These are phyloP conservation scores for Rhododendron molle DNA, from an alignment of 148 eudicot genomes.

Conservation along the genomic window DNA sequence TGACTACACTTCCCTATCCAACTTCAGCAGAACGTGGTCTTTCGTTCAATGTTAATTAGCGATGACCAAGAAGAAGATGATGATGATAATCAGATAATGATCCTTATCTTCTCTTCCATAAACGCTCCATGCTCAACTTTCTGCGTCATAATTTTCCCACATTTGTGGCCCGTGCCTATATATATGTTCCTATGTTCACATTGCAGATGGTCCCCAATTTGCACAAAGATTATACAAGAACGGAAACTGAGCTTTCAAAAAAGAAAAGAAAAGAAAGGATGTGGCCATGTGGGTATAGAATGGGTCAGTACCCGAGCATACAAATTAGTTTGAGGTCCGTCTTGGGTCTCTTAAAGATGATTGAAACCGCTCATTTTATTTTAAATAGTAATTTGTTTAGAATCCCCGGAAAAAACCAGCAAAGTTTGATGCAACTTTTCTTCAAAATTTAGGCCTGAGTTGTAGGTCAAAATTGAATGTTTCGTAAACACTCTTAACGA, in stretches of 20 bases:
- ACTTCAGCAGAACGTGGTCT: neutral
- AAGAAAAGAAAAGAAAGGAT: neutral
- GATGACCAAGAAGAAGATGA: neutral
- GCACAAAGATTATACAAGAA: neutral
- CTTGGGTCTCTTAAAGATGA: too few relatives aligned
- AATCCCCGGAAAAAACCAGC: too few relatives aligned
- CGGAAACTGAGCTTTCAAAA: neutral
- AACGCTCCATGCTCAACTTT: neutral
- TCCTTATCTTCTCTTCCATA: neutral
- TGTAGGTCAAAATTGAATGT: too few relatives aligned
- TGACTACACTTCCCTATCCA: neutral
- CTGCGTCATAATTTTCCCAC: neutral
- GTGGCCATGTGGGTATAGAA: too few relatives aligned
- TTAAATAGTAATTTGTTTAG: too few relatives aligned
- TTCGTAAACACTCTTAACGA: too few relatives aligned
- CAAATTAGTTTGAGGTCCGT: too few relatives aligned
- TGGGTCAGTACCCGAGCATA: too few relatives aligned
- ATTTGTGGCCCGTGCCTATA: neutral
- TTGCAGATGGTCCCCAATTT: slow-evolving; percentile 1
- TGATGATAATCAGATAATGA: neutral
- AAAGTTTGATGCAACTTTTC: too few relatives aligned
- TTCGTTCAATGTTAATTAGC: neutral
- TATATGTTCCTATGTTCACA: neutral
- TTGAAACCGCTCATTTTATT: neutral
- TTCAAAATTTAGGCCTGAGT: too few relatives aligned